phyloP scores from a whole-genome alignment of 179 eudicot genomes.

The Beta lomatogona region DNA sequence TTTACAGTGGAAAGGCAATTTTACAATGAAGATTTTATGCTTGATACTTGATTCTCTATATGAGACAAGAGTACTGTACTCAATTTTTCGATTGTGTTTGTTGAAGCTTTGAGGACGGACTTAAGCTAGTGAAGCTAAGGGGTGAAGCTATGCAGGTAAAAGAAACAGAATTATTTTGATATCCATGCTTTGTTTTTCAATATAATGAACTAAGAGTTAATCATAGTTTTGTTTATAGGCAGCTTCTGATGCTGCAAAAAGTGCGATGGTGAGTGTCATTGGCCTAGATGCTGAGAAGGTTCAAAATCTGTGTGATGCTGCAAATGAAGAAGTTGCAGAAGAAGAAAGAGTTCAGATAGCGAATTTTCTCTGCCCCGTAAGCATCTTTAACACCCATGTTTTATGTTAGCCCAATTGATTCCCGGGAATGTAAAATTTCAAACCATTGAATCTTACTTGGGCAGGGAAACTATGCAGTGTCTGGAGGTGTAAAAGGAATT shows the following conservation, averaged over 20 bases:
- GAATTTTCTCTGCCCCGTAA: conserved; percentile 80
- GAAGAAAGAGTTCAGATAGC: conserved; percentile 81
- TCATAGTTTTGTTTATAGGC: conserved; percentile 41
- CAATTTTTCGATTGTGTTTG: conserved; percentile 11
- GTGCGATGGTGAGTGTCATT: conserved; percentile 88
- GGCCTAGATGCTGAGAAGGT: conserved; percentile 85
- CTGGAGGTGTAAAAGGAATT: conserved; percentile 93
- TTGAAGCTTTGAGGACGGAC: conserved; percentile 89
- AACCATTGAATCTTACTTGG: conserved; percentile 15
- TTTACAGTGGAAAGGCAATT: background rate
- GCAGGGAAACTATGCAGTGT: conserved; percentile 94
- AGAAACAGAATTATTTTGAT: background rate
- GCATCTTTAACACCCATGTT: conserved; percentile 8
- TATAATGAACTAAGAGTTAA: background rate
- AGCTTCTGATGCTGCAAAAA: conserved; percentile 87
- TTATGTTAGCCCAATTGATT: background rate
- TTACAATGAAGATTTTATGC: background rate
- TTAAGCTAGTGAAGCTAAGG: conserved; percentile 83
- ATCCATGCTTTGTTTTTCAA: background rate
- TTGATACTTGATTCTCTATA: background rate
- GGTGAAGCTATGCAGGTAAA: conserved; percentile 91
- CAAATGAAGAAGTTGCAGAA: conserved; percentile 82
- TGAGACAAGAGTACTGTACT: background rate
- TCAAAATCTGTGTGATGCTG: conserved; percentile 82
- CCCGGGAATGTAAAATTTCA: background rate